phyloP scores from a whole-genome alignment of 257 asterid genomes.

The Cruciata laevipes region DNA sequence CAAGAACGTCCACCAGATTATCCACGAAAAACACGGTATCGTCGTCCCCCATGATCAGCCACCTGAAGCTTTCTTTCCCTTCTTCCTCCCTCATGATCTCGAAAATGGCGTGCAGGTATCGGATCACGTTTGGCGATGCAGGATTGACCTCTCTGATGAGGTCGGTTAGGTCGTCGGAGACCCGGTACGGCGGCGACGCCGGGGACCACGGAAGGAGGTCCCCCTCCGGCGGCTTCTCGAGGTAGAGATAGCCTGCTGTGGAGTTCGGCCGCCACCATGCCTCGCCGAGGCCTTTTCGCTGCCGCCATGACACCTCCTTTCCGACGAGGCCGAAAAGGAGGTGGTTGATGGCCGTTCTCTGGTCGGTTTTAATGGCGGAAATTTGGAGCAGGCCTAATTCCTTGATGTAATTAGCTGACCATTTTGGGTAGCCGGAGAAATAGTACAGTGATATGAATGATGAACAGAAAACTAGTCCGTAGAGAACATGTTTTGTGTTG shows the following conservation, averaged over 20 bases:
- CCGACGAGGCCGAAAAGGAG: background rate
- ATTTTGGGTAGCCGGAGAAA: background rate
- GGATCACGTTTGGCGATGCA: constrained; percentile 10
- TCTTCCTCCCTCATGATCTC: constrained; percentile 41
- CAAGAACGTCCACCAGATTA: constrained; percentile 43
- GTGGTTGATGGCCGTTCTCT: background rate
- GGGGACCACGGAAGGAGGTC: constrained; percentile 52
- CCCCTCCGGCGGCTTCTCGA: constrained; percentile 34
- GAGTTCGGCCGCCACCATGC: constrained; percentile 72
- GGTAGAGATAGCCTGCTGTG: constrained; percentile 39
- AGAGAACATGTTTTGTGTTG: background rate
- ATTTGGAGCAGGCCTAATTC: background rate
- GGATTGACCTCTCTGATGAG: constrained; percentile 19
- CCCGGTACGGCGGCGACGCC: constrained; percentile 44
- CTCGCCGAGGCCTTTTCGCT: constrained; percentile 39
- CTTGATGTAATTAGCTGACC: background rate
- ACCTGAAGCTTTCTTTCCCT: constrained; percentile 20
- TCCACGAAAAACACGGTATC: constrained; percentile 58
- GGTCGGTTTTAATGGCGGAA: background rate
- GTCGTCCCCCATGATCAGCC: constrained; percentile 82
- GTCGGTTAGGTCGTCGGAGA: constrained; percentile 32
- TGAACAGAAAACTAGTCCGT: background rate
- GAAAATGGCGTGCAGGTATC: constrained; percentile 52
- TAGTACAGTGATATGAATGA: background rate
- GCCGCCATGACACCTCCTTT: background rate